Percentiles rank a stretch among this genome's conserved stretches.
These are phyloP conservation scores for Nakazawaea ernobii DNA, from an alignment of 805 yeast genomes.

Conservation along the genomic window DNA sequence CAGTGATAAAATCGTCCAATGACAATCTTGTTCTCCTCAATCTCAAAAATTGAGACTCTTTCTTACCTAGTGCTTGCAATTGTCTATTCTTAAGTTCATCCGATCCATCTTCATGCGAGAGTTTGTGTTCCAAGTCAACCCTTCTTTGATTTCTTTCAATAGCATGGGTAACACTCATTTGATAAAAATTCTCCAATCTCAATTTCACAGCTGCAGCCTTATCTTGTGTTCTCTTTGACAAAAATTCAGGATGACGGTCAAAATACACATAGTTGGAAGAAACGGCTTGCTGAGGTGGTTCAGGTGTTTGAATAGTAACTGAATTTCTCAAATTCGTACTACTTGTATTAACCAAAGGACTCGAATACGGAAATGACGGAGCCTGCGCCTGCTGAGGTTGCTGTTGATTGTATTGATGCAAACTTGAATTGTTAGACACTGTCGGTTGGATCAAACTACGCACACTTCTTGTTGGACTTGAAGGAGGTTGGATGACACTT, in stretches of 20 bases:
- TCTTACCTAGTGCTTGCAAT: slow-evolving; percentile 75
- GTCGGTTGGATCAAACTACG: slow-evolving; percentile 25
- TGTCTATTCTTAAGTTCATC: slow-evolving; percentile 85
- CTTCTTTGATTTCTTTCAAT: slow-evolving; percentile 94
- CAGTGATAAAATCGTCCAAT: slow-evolving; percentile 80
- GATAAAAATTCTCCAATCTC: slow-evolving; percentile 78
- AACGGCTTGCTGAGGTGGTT: slow-evolving; percentile 14
- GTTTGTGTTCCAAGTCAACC: slow-evolving; percentile 70
- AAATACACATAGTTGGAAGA: slow-evolving; percentile 55
- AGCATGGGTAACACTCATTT: slow-evolving; percentile 82
- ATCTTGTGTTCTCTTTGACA: slow-evolving; percentile 73
- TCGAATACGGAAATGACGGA: slow-evolving; percentile 8
- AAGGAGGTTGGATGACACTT: slow-evolving; percentile 23
- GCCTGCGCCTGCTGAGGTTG: slow-evolving; percentile 11
- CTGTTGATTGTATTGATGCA: slow-evolving; percentile 18
- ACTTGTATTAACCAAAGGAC: slow-evolving; percentile 10
- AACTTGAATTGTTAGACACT: slow-evolving; percentile 22
- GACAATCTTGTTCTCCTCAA: slow-evolving; percentile 78
- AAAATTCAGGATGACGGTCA: slow-evolving; percentile 75
- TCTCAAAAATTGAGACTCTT: slow-evolving; percentile 82
- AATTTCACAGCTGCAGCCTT: slow-evolving; percentile 79
- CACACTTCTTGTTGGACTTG: slow-evolving; percentile 28
- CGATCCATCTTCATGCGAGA: slow-evolving; percentile 65
- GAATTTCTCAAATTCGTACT: slow-evolving; percentile 12
- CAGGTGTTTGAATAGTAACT: slow-evolving; percentile 12